Base-by-base conservation (phyloP, 768 basidiomycete species). In the Termitomyces sp. region DNA sequence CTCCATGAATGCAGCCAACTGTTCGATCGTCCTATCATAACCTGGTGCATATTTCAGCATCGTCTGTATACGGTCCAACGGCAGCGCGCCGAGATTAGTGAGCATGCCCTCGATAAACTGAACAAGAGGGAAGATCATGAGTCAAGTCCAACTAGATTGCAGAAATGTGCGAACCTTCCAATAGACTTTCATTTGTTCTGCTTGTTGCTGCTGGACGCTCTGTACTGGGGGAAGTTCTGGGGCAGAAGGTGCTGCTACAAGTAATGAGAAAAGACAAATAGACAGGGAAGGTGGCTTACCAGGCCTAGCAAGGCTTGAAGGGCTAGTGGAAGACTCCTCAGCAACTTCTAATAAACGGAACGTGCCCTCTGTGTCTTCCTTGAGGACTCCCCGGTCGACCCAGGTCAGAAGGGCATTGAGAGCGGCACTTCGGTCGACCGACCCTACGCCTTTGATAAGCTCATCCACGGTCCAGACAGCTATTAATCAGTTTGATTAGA, bases 101-200 rank as follows among this genome's bases (percentile, higher is more conserved):
- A 97, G 87, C 90, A 94, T 94, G 33, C 91, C 93, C 74, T 92
- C 89, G 62, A 96, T 91, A 74, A 90, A 96, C 90, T 93, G 6
- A 54, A 8, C 50, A 35, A 48, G 54, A 59, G 13, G 55, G 48
- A 54, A 62, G 8, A 58, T 54, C 42, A 62, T 52, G 40, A 36
- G 15, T 24, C 15, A 40, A 20, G 54, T 22, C 20, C n/a, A 22
- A 35, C 11, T 36, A 60, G 7, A 53, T 46, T 36, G 40, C 38
- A 28, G 38, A 42, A 50, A 50, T 24, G 38, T 53, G 77, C 73
- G 7, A 56, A 88, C 92, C 85, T 91, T 93, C 93, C 93, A 96
- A 71, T 88, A 92, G 0, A 94, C 81, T 62, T 80, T 84, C 89
- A 96, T 92, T 74, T 94, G 90, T 67, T 92, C 90, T 0, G 87